phyloP scores from a whole-genome alignment of 208 protist species.

The Trypanosoma scelopori region DNA sequence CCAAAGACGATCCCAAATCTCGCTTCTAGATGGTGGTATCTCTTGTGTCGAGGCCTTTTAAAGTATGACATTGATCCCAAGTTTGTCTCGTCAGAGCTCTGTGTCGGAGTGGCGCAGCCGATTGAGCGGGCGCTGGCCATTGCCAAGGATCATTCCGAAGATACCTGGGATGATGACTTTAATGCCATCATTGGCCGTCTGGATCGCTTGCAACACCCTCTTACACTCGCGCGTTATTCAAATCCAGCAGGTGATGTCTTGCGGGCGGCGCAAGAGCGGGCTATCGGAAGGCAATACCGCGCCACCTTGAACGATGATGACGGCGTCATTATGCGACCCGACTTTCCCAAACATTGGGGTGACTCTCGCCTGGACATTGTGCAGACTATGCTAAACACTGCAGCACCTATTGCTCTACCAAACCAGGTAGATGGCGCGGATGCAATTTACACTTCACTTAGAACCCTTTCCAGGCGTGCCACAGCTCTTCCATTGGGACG shows the following conservation, averaged over 20 bases:
- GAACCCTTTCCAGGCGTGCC: conserved; percentile 41
- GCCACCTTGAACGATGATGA: conserved; percentile 68
- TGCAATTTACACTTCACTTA: conserved; percentile 47
- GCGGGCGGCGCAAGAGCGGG: conserved; percentile 57
- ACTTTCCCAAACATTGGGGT: conserved; percentile 71
- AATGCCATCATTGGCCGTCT: conserved; percentile 62
- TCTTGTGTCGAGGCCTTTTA: conserved; percentile 40
- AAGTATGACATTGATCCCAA: conserved; percentile 33
- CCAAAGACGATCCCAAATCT: conserved; percentile 3
- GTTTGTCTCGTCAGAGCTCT: conserved; percentile 40
- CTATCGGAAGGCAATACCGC: conserved; percentile 44
- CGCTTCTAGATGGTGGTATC: conserved; percentile 28
- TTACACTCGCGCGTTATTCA: background rate
- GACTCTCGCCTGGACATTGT: conserved; percentile 67
- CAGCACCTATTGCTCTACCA: conserved; percentile 53
- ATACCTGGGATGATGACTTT: conserved; percentile 47
- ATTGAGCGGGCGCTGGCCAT: conserved; percentile 54
- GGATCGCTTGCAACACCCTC: conserved; percentile 38
- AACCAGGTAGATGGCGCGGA: conserved; percentile 54
- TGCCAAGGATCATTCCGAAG: conserved; percentile 38
- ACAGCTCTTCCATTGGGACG: conserved; percentile 65
- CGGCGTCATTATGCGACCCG: conserved; percentile 69
- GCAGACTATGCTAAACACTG: conserved; percentile 79
- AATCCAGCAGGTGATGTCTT: conserved; percentile 52
- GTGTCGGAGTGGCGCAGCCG: conserved; percentile 50